Percentiles rank a stretch among this genome's conserved stretches.
Evolutionary conservation across 352 stramenopile genomes (phyloP).

Genomic region (Aphanomyces cochlioides): DNA sequence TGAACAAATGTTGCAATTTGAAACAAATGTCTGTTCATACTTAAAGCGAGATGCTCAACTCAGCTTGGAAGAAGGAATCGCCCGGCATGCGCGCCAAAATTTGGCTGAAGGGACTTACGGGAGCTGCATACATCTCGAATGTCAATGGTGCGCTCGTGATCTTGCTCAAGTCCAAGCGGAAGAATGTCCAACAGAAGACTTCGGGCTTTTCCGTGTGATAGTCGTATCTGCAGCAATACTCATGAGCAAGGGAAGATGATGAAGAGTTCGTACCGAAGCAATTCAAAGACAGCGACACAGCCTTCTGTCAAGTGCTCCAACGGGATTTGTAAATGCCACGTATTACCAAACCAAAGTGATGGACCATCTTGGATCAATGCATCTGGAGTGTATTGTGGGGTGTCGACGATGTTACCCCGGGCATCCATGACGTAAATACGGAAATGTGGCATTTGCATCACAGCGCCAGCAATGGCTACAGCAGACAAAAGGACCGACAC

Average conservation of each 20-base stretch:
- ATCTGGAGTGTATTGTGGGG: conserved; percentile 71
- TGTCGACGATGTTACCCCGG: conserved; percentile 65
- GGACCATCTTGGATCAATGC: conserved; percentile 80
- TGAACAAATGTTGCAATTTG: too few relatives aligned
- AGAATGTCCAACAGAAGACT: conserved; percentile 87
- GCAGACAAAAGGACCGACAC: conserved; percentile 81
- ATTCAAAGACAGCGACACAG: conserved; percentile 83
- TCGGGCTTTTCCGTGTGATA: conserved; percentile 83
- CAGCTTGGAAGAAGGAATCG: conserved; percentile 84
- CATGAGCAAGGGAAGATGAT: neutral
- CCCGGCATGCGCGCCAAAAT: conserved; percentile 79
- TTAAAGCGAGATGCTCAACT: conserved; percentile 85
- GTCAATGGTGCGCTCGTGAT: conserved; percentile 81
- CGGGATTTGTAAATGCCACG: conserved; percentile 80
- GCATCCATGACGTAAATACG: conserved; percentile 82
- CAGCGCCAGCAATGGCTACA: conserved; percentile 71
- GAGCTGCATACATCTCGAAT: conserved; percentile 86
- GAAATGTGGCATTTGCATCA: conserved; percentile 87
- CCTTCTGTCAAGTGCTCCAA: conserved; percentile 86
- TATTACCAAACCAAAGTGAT: conserved; percentile 88
- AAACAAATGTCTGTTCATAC: neutral
- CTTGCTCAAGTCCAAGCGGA: conserved; percentile 83
- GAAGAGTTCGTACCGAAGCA: conserved; percentile 37
- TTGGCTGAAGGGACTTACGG: conserved; percentile 80
- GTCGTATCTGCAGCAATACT: conserved; percentile 11